phyloP scores from a whole-genome alignment of 768 basidiomycete genomes.

The Russula brevipes region DNA sequence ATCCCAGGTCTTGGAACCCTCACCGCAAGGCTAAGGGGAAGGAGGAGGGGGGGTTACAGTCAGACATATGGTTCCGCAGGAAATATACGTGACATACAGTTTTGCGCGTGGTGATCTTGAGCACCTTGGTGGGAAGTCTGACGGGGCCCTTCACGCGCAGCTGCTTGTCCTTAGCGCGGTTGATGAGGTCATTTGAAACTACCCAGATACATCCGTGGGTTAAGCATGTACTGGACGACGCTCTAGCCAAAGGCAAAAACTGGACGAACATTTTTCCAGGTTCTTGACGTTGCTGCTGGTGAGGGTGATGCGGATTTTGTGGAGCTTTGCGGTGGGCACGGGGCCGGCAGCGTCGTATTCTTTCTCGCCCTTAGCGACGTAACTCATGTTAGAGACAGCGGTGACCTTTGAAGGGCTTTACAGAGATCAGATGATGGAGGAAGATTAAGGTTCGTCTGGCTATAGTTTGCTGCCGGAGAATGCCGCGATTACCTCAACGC shows the following conservation, averaged over 20 bases:
- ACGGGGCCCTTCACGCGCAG: constrained; percentile 99
- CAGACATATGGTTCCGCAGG: neutral
- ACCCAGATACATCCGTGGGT: neutral
- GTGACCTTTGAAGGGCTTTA: constrained; percentile 40
- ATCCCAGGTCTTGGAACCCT: constrained; percentile 99
- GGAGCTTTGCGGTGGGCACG: constrained; percentile 84
- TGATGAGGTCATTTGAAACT: constrained; percentile 97
- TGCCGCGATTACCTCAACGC: constrained; percentile 7
- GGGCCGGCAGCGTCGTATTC: constrained; percentile 92
- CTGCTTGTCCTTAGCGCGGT: constrained; percentile 99
- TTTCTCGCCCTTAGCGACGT: constrained; percentile 98
- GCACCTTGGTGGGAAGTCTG: constrained; percentile 96
- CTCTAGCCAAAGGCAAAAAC: neutral
- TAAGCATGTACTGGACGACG: neutral
- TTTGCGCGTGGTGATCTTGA: constrained; percentile 99
- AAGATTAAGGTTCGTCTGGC: constrained; percentile 15
- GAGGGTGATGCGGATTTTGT: constrained; percentile 99
- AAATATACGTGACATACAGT: constrained; percentile 54
- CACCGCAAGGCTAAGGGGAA: constrained; percentile 84
- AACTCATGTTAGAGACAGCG: constrained; percentile 67
- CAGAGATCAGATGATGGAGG: constrained; percentile 2
- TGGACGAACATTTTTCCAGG: constrained; percentile 87
- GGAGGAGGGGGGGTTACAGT: neutral
- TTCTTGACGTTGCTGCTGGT: constrained; percentile 97
- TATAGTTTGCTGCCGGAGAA: constrained; percentile 3